Evolutionary conservation across 2,329 filamentous ascomycete genomes (phyloP).

Genomic region (Phialophora macrospora): DNA sequence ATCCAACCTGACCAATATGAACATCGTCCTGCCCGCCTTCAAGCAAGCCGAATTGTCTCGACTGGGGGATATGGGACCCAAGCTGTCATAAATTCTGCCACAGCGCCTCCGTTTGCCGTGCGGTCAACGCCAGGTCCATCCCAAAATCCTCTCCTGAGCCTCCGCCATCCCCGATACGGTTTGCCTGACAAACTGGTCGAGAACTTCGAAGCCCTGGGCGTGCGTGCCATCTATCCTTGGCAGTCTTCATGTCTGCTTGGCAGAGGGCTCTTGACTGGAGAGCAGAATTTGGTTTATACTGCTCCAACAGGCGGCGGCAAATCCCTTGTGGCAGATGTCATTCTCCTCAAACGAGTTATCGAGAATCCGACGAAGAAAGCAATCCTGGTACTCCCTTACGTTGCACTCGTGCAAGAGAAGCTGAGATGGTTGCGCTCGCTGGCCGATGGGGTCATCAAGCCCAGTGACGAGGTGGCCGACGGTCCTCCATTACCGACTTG

Average conservation of each 20-base stretch:
- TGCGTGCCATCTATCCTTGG: constrained; percentile 77
- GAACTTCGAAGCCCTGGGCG: constrained; percentile 70
- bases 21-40: constrained; percentile 17
- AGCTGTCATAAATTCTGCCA: background rate
- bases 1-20: background rate
- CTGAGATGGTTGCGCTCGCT: constrained; percentile 72
- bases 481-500: constrained; percentile 47
- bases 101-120: constrained; percentile 25
- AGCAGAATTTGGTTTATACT: constrained; percentile 75
- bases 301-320: constrained; percentile 77
- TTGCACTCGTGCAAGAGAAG: constrained; percentile 80
- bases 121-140: constrained; percentile 42
- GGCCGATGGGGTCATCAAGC: constrained; percentile 62
- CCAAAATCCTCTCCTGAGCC: constrained; percentile 57
- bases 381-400: constrained; percentile 74
- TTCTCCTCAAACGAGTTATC: constrained; percentile 75
- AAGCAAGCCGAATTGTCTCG: constrained; percentile 25
- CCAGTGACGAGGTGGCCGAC: constrained; percentile 42
- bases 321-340: constrained; percentile 72
- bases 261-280: constrained; percentile 67
- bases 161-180: constrained; percentile 67
- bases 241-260: constrained; percentile 74
- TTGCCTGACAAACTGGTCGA: constrained; percentile 64
- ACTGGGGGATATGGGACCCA: background rate
- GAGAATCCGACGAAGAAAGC: constrained; percentile 68